Evolutionary conservation across 805 yeast genomes (phyloP).

Genomic region (Hanseniaspora mollemarum): DNA sequence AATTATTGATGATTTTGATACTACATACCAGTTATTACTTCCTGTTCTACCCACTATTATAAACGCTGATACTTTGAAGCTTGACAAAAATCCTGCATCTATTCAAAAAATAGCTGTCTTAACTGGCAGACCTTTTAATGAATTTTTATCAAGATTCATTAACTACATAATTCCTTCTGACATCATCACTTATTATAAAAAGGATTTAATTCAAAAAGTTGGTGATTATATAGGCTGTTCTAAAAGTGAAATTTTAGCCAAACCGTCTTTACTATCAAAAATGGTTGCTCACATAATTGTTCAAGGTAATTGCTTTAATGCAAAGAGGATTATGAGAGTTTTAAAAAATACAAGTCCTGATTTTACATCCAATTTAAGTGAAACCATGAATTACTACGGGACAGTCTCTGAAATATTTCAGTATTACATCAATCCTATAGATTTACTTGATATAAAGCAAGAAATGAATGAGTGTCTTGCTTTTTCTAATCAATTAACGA

Average conservation of each 20-base stretch:
- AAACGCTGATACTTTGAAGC: slow-evolving; percentile 46
- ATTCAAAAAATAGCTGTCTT: slow-evolving; percentile 52
- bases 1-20: slow-evolving; percentile 34
- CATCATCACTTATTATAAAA: slow-evolving; percentile 47
- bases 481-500: slow-evolving; percentile 5
- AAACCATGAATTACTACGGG: slow-evolving; percentile 5
- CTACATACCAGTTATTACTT: slow-evolving; percentile 70
- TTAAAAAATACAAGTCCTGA: slow-evolving; percentile 6
- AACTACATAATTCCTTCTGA: slow-evolving; percentile 68
- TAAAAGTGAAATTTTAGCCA: slow-evolving; percentile 1
- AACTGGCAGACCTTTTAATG: slow-evolving; percentile 48
- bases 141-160: slow-evolving; percentile 57
- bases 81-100: slow-evolving; percentile 40
- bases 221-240: slow-evolving; percentile 20
- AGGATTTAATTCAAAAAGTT: slow-evolving; percentile 40
- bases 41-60: slow-evolving; percentile 71
- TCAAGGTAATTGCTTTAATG: slow-evolving; percentile 10
- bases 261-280: not conserved
- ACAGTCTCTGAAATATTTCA: slow-evolving; percentile 15
- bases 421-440: slow-evolving; percentile 4
- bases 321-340: slow-evolving; percentile 10
- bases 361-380: not conserved
- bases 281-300: slow-evolving; percentile 7
- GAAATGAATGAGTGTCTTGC: not conserved
- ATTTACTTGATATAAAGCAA: not conserved